Evolutionary conservation across 176 grass and related monocot species (phyloP).

Genomic region (Luzula sylvatica): DNA sequence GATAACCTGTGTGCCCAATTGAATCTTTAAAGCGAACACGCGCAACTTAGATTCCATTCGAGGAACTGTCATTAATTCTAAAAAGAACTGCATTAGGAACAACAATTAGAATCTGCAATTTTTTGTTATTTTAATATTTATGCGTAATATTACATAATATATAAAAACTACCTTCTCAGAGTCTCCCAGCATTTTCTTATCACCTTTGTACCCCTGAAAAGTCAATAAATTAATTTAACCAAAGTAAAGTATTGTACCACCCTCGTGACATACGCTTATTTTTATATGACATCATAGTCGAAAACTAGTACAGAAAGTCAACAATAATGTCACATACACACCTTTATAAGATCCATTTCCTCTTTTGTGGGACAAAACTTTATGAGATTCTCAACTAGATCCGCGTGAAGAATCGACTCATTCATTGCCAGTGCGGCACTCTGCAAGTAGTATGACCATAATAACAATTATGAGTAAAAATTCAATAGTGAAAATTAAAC

Average conservation of each 20-base stretch:
- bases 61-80: conserved; percentile 98
- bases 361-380: conserved; percentile 99
- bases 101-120: conserved; percentile 8
- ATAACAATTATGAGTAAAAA: too few relatives aligned
- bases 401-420: conserved; percentile 77
- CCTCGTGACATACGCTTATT: too few relatives aligned
- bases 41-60: conserved; percentile 84
- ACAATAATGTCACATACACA: conserved; percentile 8
- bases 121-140: neutral
- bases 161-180: conserved; percentile 28
- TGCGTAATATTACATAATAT: neutral
- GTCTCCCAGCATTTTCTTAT: conserved; percentile 79
- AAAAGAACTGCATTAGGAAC: conserved; percentile 61
- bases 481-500: too few relatives aligned
- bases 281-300: too few relatives aligned
- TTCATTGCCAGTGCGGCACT: conserved; percentile 80
- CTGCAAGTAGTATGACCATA: too few relatives aligned
- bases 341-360: conserved; percentile 98
- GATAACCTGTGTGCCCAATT: conserved; percentile 69
- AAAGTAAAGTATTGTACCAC: too few relatives aligned
- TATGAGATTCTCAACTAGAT: conserved; percentile 92
- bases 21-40: conserved; percentile 94
- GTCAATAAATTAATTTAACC: conserved; percentile 31
- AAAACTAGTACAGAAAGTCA: too few relatives aligned
- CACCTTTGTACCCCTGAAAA: conserved; percentile 58